Conservation (phyloP, 768 basidiomycete genomes). For the Xerocomus potaroensis region DNA sequence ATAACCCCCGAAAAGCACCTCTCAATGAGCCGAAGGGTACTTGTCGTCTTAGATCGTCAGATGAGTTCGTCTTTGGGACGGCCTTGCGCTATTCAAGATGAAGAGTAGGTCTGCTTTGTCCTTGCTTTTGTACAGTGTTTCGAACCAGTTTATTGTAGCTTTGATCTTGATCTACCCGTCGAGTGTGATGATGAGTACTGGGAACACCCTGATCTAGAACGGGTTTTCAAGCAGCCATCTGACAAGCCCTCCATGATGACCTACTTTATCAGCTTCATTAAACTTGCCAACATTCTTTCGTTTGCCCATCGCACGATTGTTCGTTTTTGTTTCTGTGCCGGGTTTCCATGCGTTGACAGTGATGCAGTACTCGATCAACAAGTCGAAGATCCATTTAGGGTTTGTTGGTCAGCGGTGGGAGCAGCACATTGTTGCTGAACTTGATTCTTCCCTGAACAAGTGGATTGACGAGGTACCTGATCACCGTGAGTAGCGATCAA, state of each 20-base stretch:
- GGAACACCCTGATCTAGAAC: conserved; percentile 44
- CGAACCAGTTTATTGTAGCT: too few species aligned
- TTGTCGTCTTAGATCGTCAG: conserved; percentile 28
- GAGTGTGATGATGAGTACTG: conserved; percentile 72
- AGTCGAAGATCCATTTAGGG: conserved; percentile 50
- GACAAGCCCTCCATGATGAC: conserved; percentile 52
- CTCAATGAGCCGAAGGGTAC: conserved; percentile 19
- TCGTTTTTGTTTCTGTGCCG: conserved; percentile 13
- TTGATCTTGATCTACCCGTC: conserved; percentile 56
- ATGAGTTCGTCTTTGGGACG: conserved; percentile 55
- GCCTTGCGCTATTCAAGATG: conserved; percentile 62
- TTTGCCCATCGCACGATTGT: conserved; percentile 62
- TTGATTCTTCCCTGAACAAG: conserved; percentile 73
- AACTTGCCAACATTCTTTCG: conserved; percentile 58
- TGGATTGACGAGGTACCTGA: conserved; percentile 71
- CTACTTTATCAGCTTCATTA: conserved; percentile 50
- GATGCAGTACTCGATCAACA: conserved; percentile 67
- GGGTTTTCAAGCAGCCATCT: conserved; percentile 58
- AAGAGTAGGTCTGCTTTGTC: conserved; percentile 47
- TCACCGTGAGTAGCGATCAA: conserved; percentile 24
- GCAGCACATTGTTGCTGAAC: conserved; percentile 60
- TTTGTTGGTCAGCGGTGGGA: conserved; percentile 54
- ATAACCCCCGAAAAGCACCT: background rate
- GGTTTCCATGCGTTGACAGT: background rate
- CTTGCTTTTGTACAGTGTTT: background rate